Base-by-base conservation (phyloP, 75 land plant species). In the Larix kaempferi region DNA sequence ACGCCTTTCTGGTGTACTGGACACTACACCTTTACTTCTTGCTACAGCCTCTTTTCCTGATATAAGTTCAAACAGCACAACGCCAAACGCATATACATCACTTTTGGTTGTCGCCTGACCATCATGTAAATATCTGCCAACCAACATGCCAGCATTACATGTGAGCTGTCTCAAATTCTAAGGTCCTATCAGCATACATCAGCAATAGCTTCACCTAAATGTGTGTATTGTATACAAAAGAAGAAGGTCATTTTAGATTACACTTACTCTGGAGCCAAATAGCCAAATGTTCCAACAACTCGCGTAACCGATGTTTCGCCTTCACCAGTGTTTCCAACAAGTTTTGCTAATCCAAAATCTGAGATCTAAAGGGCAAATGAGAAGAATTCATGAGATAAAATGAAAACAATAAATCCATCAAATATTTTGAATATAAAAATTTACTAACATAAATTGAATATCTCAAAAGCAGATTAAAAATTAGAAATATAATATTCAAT, bases 41-140 rank as follows among this genome's bases (percentile, higher is more conserved):
- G 89, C 83, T 22, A 90, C 80, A 23, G 98, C 98, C 76, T 94
- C 91, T 66, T 75, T 89, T 21, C 93, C 98, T 12, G 98, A 83
- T 73, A 94, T 80, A 56, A 94, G 69, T 78, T 94, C 98, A 71
- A 94, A 94, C 19, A 94, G 86, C n/a, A 92, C 95, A 27, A 94
- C 95, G 15, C 98, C 98, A 89, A 90, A 94, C 13, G 98, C 95
- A 88, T 88, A 94, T 13, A 92, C 89, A 83, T 94, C 98, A 77
- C 92, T 89, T 77, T 94, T 94, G 27, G 91, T 65, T 25, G 95
- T 90, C 5, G 95, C 98, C 15, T 81, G 79, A 39, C 98, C 98
- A 85, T 94, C 86, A 76, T 81, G 88, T 80, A 93, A 71, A 76
- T 94, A 94, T 76, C 96, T 94, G 57, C 26, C 4, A 63, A 75